A percentile compares a stretch with the other conserved stretches of the same genome.
Evolutionary conservation across 306 rosid genomes (phyloP).

Genomic region (Abrus precatorius): DNA sequence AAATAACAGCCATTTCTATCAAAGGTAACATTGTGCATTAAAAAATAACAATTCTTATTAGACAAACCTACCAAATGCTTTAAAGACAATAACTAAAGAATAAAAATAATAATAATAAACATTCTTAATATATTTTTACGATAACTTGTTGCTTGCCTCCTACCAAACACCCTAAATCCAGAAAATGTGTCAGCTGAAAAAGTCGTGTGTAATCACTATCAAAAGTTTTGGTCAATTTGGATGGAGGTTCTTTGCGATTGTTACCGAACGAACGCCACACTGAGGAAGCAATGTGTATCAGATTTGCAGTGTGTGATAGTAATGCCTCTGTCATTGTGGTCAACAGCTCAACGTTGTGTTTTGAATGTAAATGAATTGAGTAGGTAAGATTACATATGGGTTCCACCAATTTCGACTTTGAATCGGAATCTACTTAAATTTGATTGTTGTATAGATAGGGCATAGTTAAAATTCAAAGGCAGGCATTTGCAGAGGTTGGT

Average conservation of each 20-base stretch:
- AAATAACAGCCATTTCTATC: too few species aligned
- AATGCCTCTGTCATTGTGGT: constrained; percentile 16
- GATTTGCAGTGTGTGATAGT: constrained; percentile 28
- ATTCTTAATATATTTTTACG: too few species aligned
- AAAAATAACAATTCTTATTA: too few species aligned
- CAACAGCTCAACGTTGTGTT: constrained; percentile 26
- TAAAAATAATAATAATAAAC: too few species aligned
- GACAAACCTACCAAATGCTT: too few species aligned
- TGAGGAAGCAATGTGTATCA: constrained; percentile 36
- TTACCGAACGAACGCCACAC: constrained; percentile 33
- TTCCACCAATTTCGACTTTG: constrained; percentile 34
- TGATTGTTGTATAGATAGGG: background rate
- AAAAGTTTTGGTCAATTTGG: constrained; percentile 6
- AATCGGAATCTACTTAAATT: constrained; percentile 23
- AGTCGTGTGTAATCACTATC: background rate
- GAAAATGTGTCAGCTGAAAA: background rate
- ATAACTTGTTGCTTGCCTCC: background rate
- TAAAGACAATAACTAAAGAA: too few species aligned
- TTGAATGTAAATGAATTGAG: constrained; percentile 45
- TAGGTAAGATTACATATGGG: constrained; percentile 34
- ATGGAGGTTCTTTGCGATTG: background rate
- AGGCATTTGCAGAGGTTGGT: constrained; percentile 41
- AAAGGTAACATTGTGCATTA: too few species aligned
- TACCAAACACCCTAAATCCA: background rate
- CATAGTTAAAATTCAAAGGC: constrained; percentile 33